These are phyloP conservation scores for Anacardium occidentale DNA, from an alignment of 345 rosid species.

Conservation along the genomic window DNA sequence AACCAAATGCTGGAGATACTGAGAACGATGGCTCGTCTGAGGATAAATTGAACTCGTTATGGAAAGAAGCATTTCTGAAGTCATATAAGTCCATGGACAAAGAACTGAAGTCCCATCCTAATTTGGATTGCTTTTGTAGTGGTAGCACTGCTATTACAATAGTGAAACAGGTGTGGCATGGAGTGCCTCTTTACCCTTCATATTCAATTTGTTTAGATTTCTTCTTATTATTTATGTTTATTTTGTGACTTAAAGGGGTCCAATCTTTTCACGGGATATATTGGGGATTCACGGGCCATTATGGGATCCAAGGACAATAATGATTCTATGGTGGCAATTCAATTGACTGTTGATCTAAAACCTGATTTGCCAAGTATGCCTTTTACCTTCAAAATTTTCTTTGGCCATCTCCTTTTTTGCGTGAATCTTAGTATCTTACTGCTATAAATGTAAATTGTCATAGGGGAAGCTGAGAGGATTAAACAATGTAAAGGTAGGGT, in stretches of 20 bases:
- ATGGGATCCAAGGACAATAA: slow-evolving; percentile 84
- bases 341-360: slow-evolving; percentile 93
- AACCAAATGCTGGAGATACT: slow-evolving; percentile 43
- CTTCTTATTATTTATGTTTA: slow-evolving; percentile 16
- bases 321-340: slow-evolving; percentile 78
- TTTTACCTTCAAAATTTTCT: slow-evolving; percentile 2
- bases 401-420: not conserved
- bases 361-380: slow-evolving; percentile 95
- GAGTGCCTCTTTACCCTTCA: slow-evolving; percentile 9
- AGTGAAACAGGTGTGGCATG: slow-evolving; percentile 71
- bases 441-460: slow-evolving; percentile 17
- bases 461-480: slow-evolving; percentile 97
- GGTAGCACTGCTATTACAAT: slow-evolving; percentile 94
- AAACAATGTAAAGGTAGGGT: slow-evolving; percentile 95
- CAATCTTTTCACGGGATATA: slow-evolving; percentile 89
- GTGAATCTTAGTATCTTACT: not conserved
- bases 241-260: slow-evolving; percentile 60
- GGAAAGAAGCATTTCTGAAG: slow-evolving; percentile 92
- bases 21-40: slow-evolving; percentile 50
- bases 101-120: slow-evolving; percentile 90
- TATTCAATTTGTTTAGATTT: slow-evolving; percentile 8
- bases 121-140: slow-evolving; percentile 96
- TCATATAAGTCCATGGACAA: slow-evolving; percentile 96
- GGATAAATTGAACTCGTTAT: slow-evolving; percentile 51
- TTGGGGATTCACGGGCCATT: slow-evolving; percentile 97